Conservation (phyloP, 2,329 filamentous ascomycete genomes). For the Mycogone perniciosa region DNA sequence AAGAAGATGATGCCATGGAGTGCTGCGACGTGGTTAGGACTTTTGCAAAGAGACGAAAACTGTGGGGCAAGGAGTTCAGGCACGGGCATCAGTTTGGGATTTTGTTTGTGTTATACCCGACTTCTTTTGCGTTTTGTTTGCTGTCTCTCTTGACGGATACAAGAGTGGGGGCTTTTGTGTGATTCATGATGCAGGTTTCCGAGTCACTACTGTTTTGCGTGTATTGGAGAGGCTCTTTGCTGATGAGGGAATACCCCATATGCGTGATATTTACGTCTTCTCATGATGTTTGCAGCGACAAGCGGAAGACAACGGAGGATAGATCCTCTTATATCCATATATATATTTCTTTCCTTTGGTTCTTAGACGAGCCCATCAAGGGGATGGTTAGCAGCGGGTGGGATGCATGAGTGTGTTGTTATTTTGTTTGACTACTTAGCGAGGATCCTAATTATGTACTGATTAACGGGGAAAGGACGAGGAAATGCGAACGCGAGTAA, state of each 20-base stretch:
- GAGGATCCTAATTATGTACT: too few species aligned
- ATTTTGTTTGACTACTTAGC: too few species aligned
- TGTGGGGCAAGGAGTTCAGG: conserved; percentile 16
- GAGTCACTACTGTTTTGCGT: conserved; percentile 6
- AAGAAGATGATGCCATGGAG: not conserved
- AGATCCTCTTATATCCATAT: not conserved
- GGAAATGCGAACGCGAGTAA: too few species aligned
- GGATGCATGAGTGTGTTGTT: too few species aligned
- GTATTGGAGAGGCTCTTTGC: conserved; percentile 7
- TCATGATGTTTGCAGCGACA: conserved; percentile 8
- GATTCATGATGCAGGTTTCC: conserved; percentile 12
- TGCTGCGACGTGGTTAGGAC: conserved; percentile 2
- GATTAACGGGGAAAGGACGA: too few species aligned
- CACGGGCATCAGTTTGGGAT: conserved; percentile 7
- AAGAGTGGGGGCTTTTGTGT: conserved; percentile 6
- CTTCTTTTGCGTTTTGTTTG: conserved; percentile 9
- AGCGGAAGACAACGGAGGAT: not conserved
- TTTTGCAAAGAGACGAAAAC: not conserved
- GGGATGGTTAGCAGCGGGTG: too few species aligned
- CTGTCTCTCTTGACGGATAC: conserved; percentile 1
- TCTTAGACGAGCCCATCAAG: not conserved
- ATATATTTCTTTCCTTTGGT: not conserved
- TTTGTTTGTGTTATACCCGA: conserved; percentile 14
- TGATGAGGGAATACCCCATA: conserved; percentile 7
- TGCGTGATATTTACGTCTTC: conserved; percentile 6